These are phyloP conservation scores for Phellopilus nigrolimitatus DNA, from an alignment of 1,284 basidiomycete genomes.

Conservation along the genomic window DNA sequence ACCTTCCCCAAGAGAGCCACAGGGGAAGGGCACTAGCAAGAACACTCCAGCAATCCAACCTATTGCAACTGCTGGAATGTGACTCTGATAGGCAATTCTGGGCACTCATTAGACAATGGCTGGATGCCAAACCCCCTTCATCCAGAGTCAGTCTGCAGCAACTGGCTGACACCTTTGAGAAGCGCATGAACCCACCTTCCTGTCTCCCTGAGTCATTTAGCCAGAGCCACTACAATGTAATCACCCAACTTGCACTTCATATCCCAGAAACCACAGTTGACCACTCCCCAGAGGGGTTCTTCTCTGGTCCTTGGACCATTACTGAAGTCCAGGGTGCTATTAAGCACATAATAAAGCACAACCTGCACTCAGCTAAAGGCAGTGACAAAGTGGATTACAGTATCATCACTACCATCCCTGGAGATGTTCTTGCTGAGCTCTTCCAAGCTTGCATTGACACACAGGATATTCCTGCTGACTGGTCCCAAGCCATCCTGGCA, in stretches of 20 bases:
- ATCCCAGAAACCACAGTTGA: not conserved
- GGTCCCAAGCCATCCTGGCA: constrained; percentile 26
- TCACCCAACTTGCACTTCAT: no score
- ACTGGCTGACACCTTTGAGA: not conserved
- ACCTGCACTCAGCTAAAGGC: constrained; percentile 15
- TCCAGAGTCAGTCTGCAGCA: not conserved
- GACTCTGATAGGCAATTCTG: constrained; percentile 6
- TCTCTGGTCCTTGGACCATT: constrained; percentile 20
- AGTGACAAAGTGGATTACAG: constrained; percentile 21
- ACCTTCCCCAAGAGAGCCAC: not conserved
- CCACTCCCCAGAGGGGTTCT: constrained; percentile 9
- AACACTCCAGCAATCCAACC: not conserved
- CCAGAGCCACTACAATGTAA: no score
- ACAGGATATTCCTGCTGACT: constrained; percentile 21
- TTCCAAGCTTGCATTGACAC: constrained; percentile 24
- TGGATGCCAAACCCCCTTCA: not conserved
- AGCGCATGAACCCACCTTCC: constrained; percentile 12
- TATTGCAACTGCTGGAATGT: not conserved
- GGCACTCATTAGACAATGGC: constrained; percentile 3
- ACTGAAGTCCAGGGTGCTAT: constrained; percentile 24
- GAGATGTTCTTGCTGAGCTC: constrained; percentile 20
- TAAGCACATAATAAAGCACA: constrained; percentile 11
- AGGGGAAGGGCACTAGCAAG: not conserved
- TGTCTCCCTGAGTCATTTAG: not conserved
- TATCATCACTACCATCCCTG: constrained; percentile 20